These are phyloP conservation scores for Candida incommunis DNA, from an alignment of 805 yeast genomes.

Conservation along the genomic window DNA sequence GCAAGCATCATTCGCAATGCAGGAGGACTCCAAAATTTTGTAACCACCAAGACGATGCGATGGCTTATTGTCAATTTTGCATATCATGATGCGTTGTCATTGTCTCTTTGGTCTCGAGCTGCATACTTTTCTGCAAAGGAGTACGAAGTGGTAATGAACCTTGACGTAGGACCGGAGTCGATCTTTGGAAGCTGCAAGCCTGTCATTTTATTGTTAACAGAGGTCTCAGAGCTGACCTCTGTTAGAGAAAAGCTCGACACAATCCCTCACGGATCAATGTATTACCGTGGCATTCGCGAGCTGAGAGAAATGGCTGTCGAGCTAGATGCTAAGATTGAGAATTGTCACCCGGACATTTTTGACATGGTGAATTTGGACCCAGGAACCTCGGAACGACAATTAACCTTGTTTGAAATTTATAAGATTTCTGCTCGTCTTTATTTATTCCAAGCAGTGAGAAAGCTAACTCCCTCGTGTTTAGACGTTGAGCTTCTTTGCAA, in stretches of 20 bases:
- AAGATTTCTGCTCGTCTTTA: constrained; percentile 55
- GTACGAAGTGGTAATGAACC: constrained; percentile 37
- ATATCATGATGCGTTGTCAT: constrained; percentile 60
- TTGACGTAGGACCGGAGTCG: constrained; percentile 40
- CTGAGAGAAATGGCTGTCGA: constrained; percentile 11
- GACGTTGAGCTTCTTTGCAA: constrained; percentile 45
- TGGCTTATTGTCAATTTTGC: constrained; percentile 67
- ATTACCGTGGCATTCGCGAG: constrained; percentile 4
- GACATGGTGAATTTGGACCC: constrained; percentile 27
- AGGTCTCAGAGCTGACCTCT: constrained; percentile 42
- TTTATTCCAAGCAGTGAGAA: constrained; percentile 46
- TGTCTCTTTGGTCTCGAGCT: constrained; percentile 33
- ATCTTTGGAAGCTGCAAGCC: constrained; percentile 56
- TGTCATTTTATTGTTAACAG: constrained; percentile 50
- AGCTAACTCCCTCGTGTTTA: constrained; percentile 42
- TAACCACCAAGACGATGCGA: constrained; percentile 39
- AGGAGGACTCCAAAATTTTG: constrained; percentile 46
- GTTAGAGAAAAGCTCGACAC: not conserved
- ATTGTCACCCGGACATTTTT: constrained; percentile 36
- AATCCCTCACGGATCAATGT: constrained; percentile 19
- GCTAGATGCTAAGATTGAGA: constrained; percentile 34
- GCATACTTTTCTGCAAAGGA: constrained; percentile 49
- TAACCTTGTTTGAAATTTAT: constrained; percentile 55
- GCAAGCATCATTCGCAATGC: constrained; percentile 41
- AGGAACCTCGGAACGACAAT: constrained; percentile 46